phyloP scores from a whole-genome alignment of 75 land plant genomes.

The Picea sitchensis region DNA sequence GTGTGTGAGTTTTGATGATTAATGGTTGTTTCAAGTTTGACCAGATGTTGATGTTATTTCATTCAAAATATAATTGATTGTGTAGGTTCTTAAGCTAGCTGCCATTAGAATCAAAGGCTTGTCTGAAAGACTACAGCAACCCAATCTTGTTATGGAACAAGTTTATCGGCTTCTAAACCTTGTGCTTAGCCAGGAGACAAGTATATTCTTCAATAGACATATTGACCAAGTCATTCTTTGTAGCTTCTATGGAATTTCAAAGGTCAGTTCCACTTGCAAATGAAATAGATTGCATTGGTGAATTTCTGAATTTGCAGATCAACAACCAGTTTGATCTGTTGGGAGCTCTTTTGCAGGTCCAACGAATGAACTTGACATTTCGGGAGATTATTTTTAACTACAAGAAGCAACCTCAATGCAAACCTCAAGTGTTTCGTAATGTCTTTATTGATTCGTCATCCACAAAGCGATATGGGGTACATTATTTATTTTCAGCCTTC shows the following conservation, averaged over 20 bases:
- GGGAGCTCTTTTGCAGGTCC: slow-evolving; percentile 55
- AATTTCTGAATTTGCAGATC: neutral
- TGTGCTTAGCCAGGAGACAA: slow-evolving; percentile 57
- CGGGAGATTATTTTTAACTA: slow-evolving; percentile 81
- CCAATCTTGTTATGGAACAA: slow-evolving; percentile 64
- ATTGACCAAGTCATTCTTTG: slow-evolving; percentile 94
- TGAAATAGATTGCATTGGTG: neutral
- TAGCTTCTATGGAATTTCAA: slow-evolving; percentile 86
- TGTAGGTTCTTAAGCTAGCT: slow-evolving; percentile 77
- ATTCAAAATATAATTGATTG: neutral
- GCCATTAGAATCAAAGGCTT: slow-evolving; percentile 85
- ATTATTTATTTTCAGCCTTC: neutral
- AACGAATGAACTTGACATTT: slow-evolving; percentile 66
- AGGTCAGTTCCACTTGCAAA: slow-evolving; percentile 43
- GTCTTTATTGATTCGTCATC: slow-evolving; percentile 75
- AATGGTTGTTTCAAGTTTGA: neutral
- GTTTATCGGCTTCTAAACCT: slow-evolving; percentile 72
- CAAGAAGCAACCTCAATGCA: slow-evolving; percentile 87
- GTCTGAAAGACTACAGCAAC: slow-evolving; percentile 71
- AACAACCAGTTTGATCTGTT: neutral
- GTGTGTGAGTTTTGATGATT: neutral
- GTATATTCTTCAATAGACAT: slow-evolving; percentile 92
- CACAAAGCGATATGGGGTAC: slow-evolving; percentile 51
- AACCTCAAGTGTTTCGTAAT: slow-evolving; percentile 79
- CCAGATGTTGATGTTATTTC: neutral